These are phyloP conservation scores for Rehmannia glutinosa DNA, from an alignment of 257 asterid genomes.

Conservation along the genomic window DNA sequence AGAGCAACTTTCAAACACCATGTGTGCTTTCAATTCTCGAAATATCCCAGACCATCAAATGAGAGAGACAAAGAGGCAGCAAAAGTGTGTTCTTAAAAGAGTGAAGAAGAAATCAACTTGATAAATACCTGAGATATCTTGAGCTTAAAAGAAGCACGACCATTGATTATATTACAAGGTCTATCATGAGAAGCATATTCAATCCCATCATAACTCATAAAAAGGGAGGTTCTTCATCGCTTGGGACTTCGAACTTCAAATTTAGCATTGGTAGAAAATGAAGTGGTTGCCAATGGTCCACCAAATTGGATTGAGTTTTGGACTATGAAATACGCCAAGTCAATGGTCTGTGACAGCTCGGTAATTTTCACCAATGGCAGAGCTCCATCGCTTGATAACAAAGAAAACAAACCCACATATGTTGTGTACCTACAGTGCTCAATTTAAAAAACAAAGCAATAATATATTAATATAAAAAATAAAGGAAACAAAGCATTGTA, in stretches of 20 bases:
- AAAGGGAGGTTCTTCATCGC: conserved; percentile 86
- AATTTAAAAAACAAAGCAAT: background rate
- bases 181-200: conserved; percentile 63
- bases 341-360: conserved; percentile 89
- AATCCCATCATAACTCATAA: conserved; percentile 57
- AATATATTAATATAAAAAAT: too few species aligned
- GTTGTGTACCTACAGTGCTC: conserved; percentile 65
- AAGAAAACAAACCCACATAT: conserved; percentile 67
- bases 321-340: conserved; percentile 59
- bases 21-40: too few species aligned
- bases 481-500: too few species aligned
- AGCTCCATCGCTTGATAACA: conserved; percentile 63
- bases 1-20: too few species aligned
- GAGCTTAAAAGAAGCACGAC: conserved; percentile 80
- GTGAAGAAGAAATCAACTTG: too few species aligned
- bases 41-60: too few species aligned
- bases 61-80: too few species aligned
- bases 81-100: too few species aligned
- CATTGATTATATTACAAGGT: conserved; percentile 57
- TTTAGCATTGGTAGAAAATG: conserved; percentile 73
- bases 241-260: conserved; percentile 94
- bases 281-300: conserved; percentile 77
- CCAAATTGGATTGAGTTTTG: conserved; percentile 72
- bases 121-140: conserved; percentile 75
- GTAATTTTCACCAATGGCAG: conserved; percentile 67